Evolutionary conservation across 768 basidiomycete genomes (phyloP), one percentile per base, ranked within the genome.

Genomic region (Kwoniella shandongensis): DNA sequence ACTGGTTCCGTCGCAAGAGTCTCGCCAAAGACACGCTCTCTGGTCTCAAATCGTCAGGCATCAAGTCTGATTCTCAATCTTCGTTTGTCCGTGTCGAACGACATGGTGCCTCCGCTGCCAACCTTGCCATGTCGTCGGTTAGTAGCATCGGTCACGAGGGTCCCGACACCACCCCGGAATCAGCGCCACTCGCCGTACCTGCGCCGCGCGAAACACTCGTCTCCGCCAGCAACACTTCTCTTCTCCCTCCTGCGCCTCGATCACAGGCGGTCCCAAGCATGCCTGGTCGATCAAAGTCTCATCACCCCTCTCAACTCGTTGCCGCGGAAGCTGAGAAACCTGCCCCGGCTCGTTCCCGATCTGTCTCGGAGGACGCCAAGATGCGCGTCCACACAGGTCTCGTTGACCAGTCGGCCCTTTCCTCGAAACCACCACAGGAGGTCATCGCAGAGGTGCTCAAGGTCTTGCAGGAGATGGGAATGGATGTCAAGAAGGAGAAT

Each of bases 341-440:
- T 10, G 40, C 35, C 2, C 7, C 51, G 12, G 44, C 59, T n/a
- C 47, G 59, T 4, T 41, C 42, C 17, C 23, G 55, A 23, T 23
- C 54, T 18, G 35, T 18, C 13, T 18, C 40, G n/a, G 82, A 82
- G 36, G 81, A 79, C 26, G 49, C 51, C 47, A 72, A 70, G 45
- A 67, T 97, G 38, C 84, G 91, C 11, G 83, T 88, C 39, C 94
- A 98, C 72, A 88, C 89, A 65, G 94, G 93, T 60, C 86, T 93
- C 1, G 88, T 98, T 27, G 96, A 97, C 74, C 87, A 88, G 74
- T 85, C 85, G 25, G 92, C 86, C 50, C 83, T 97, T 66, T 96
- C 94, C 30, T 89, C 86, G 2, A 82, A 84, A 20, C 80, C 85
- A 8, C 92, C 94, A 32, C 84, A 86, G 1, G 88, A 89, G 64